Base-by-base conservation (phyloP, 805 yeast genomes). In the Teunomyces stri region DNA sequence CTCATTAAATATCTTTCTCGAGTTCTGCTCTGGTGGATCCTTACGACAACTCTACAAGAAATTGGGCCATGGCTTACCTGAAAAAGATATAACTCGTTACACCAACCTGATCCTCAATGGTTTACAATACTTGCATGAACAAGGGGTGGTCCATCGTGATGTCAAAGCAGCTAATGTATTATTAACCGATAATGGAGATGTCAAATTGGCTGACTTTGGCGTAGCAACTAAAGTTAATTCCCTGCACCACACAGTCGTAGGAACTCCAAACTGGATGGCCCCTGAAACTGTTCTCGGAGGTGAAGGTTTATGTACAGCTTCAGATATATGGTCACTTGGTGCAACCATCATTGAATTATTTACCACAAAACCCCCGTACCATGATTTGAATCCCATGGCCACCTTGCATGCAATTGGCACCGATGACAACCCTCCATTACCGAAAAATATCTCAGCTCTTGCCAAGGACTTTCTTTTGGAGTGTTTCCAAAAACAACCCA, bases 251-350 rank as follows among this genome's bases (percentile, higher is more conserved):
- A 74, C 76, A 2, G 82, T 80, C 6, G 80, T 77, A 12, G 99
- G 99, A 1, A 89, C 98, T 0, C 96, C 97, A 0, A 87, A 92
- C 61, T 94, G 98, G 98, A 91, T 94, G 97, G 97, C 99, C 0
- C 99, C 99, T 0, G 99, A 94, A 61, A 83, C 95, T 2, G 87
- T 94, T 3, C 74, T 84, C 36, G 83, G 89, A 1, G 77, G 77
- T 56, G 87, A 85, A 58, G 96, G 95, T 2, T 86, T 92, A 1
- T 84, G 95, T 7, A 81, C 92, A 0, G 86, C 95, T 1, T 88
- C 96, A 2, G 99, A 94, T 68, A 80, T 87, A 25, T 87, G 94
- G 98, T 87, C 96, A 6, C 66, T 94, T 22, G 99, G 98, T 2
- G 95, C 97, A n/a, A 92, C 98, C 0, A 79, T 91, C 3, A 80